Evolutionary conservation across 306 rosid species (phyloP).

Genomic region (Vigna reflexopilosa): DNA sequence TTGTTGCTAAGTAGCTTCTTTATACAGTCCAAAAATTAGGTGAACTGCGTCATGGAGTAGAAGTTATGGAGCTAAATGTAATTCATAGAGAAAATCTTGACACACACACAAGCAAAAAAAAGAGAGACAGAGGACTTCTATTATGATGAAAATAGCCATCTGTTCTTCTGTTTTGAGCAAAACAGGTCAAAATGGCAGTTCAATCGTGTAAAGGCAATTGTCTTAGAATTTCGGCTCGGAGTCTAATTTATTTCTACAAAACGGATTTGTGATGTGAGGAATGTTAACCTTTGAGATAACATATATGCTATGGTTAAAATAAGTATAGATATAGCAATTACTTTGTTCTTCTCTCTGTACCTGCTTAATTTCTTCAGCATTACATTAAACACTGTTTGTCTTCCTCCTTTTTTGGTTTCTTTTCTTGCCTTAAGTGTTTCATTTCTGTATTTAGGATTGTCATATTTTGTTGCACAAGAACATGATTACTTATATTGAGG

Average conservation of each 20-base stretch:
- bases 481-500: neutral
- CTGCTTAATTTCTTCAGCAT: slow-evolving; percentile 7
- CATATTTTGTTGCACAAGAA: slow-evolving; percentile 2
- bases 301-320: slow-evolving; percentile 1
- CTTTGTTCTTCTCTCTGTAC: neutral
- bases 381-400: neutral
- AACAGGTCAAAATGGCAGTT: neutral
- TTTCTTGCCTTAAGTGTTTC: slow-evolving; percentile 15
- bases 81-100: neutral
- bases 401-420: neutral
- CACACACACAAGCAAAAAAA: neutral
- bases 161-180: neutral
- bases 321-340: neutral
- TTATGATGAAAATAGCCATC: neutral
- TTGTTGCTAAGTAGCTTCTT: neutral
- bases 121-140: neutral
- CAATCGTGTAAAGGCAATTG: neutral
- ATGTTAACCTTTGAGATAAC: neutral
- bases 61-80: slow-evolving; percentile 19
- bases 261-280: neutral
- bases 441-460: neutral
- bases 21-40: neutral
- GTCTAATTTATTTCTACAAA: no score
- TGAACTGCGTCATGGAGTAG: neutral
- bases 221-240: neutral